Conservation (phyloP, 1,284 basidiomycete species). For the Cystobasidium slooffiae region DNA sequence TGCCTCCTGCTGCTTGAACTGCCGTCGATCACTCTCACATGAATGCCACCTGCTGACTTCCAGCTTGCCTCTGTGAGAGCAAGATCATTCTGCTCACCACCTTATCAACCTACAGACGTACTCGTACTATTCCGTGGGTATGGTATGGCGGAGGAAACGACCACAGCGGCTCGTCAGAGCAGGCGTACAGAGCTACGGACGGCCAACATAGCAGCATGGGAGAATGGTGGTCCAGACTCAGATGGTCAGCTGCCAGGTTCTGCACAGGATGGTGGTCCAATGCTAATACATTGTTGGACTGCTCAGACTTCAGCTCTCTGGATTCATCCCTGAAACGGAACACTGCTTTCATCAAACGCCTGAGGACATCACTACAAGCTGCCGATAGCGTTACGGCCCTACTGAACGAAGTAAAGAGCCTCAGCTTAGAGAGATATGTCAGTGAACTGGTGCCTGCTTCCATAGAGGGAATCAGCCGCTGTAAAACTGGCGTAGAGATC, state of each 20-base stretch:
- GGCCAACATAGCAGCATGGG: slow-evolving; percentile 42
- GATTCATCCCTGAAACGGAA: slow-evolving; percentile 94
- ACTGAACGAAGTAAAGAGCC: slow-evolving; percentile 83
- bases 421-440: slow-evolving; percentile 92
- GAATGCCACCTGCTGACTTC: too few relatives aligned
- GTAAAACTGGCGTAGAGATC: slow-evolving; percentile 85
- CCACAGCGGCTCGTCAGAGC: slow-evolving; percentile 19
- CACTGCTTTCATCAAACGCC: slow-evolving; percentile 87
- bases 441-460: slow-evolving; percentile 89
- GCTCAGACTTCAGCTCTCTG: slow-evolving; percentile 54
- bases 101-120: too few relatives aligned
- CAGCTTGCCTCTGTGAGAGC: too few relatives aligned
- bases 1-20: too few relatives aligned
- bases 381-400: slow-evolving; percentile 79
- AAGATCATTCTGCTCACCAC: too few relatives aligned
- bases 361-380: slow-evolving; percentile 73
- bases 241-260: slow-evolving; percentile 11
- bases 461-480: slow-evolving; percentile 80
- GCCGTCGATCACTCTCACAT: too few relatives aligned
- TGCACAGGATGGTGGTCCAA: too few relatives aligned
- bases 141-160: slow-evolving; percentile 33
- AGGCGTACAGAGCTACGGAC: slow-evolving; percentile 35
- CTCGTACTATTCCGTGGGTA: slow-evolving; percentile 2
- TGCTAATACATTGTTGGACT: neutral
- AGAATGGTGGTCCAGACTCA: slow-evolving; percentile 21